Evolutionary conservation across 2,329 filamentous ascomycete species (phyloP), one percentile per base, ranked within the genome.

Genomic region (Aspergillus pseudonomiae): DNA sequence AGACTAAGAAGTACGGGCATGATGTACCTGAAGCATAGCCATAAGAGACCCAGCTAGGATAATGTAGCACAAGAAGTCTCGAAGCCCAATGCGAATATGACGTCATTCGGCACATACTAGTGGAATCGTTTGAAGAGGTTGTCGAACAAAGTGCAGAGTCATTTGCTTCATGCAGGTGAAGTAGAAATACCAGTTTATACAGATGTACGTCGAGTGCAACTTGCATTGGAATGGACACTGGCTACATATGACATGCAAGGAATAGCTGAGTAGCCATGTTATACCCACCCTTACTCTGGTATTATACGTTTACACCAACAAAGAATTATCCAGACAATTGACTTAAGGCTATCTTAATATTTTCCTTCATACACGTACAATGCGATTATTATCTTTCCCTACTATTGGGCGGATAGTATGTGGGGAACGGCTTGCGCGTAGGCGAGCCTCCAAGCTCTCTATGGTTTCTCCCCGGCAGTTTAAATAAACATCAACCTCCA

Each of bases 1-100:
- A 75, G 56, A 68, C 65, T 14, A 54, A 67, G n/a, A 59, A 21
- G 14, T 70, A 68, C 52, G 59, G 56, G 28, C 45, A 62, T 11
- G 26, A 36, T 54, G 14, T 28, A 28, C 7, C 46, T 50, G 24
- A 50, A 28, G 46, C 26, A 50, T 24, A 48, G 14, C 12, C 28
- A 28, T 46, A 24, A 12, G 4, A 24, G 9, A 46, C 7, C 16
- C 19, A 11, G 7, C 7, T 21, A 43, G n/a, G 10, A 43, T 43
- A 21, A 43, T 43, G 41, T 16, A 36, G 19, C 12, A n/a, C 43
- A 46, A 24, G 41, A 12, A 24, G 16, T 32, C 14, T 53, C 16
- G n/a, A 9, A 41, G 39, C 39, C 39, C 34, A 36, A 52, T 30
- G 16, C 16, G 21, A 43, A n/a, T 11, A 43, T 43, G 41, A 43